phyloP scores from a whole-genome alignment of 2,329 filamentous ascomycete species.

The Pochonia chlamydosporia region DNA sequence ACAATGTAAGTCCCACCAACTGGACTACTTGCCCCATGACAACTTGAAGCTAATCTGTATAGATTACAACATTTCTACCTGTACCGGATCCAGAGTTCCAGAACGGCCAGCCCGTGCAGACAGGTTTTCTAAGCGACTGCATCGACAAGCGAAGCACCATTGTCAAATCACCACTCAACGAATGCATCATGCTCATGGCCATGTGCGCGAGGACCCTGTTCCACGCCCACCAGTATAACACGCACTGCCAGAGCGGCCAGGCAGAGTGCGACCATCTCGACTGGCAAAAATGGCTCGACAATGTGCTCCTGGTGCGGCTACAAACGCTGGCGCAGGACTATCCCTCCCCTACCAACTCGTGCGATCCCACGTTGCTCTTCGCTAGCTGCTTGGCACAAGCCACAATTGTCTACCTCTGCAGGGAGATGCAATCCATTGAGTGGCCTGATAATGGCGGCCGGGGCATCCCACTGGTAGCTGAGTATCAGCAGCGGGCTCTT shows the following conservation, averaged over 20 bases:
- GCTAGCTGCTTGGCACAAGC: background rate
- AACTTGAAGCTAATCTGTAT: too few relatives aligned
- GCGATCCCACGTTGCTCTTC: background rate
- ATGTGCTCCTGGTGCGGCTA: background rate
- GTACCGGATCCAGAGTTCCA: constrained; percentile 29
- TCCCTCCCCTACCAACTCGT: background rate
- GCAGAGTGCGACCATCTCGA: background rate
- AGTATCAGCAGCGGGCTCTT: background rate
- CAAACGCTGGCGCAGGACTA: background rate
- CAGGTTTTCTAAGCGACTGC: constrained; percentile 23
- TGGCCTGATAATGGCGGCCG: background rate
- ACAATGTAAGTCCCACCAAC: constrained; percentile 9
- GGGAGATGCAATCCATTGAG: background rate
- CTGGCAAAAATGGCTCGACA: background rate
- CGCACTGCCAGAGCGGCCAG: background rate
- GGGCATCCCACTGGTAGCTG: background rate
- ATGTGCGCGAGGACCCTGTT: background rate
- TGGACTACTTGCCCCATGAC: background rate
- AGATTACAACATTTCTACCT: constrained; percentile 30
- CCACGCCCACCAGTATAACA: background rate
- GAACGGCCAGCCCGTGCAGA: constrained; percentile 19
- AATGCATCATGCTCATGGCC: background rate
- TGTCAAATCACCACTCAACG: background rate
- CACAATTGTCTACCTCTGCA: background rate
- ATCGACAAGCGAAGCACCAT: constrained; percentile 16